Percentiles rank a stretch among this genome's conserved stretches.
Conservation (phyloP, 345 rosid genomes). For the Angophora floribunda region DNA sequence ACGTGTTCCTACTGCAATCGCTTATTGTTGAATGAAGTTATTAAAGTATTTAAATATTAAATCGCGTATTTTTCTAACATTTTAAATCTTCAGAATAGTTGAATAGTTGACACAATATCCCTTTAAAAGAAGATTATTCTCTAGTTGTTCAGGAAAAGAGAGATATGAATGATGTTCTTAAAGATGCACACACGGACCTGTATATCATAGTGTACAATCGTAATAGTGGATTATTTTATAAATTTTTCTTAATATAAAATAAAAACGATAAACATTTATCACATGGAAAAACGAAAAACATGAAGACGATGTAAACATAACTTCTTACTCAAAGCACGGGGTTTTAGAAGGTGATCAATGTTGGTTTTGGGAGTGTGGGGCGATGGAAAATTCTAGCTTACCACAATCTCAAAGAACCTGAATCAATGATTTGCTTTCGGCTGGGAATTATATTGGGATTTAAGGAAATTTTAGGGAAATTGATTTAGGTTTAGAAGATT, state of each 20-base stretch:
- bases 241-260: not conserved
- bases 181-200: fast-evolving
- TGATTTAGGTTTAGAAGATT: not conserved
- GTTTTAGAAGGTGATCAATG: not conserved
- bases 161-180: not conserved
- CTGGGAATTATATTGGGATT: not conserved
- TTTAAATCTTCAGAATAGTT: not conserved
- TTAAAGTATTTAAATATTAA: not conserved
- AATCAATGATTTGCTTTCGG: not conserved
- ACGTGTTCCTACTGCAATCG: not conserved
- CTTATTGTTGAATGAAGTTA: not conserved
- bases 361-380: not conserved
- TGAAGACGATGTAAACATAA: not conserved
- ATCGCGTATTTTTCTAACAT: not conserved
- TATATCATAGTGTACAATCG: not conserved
- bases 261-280: not conserved
- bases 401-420: not conserved
- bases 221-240: not conserved
- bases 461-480: not conserved
- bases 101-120: not conserved
- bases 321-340: not conserved
- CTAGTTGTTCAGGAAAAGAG: not conserved
- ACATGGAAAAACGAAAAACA: not conserved
- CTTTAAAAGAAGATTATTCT: not conserved
- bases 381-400: not conserved